Evolutionary conservation across 2,329 filamentous ascomycete genomes (phyloP), one percentile per base, ranked within the genome.

Genomic region (Fulvia fulva): DNA sequence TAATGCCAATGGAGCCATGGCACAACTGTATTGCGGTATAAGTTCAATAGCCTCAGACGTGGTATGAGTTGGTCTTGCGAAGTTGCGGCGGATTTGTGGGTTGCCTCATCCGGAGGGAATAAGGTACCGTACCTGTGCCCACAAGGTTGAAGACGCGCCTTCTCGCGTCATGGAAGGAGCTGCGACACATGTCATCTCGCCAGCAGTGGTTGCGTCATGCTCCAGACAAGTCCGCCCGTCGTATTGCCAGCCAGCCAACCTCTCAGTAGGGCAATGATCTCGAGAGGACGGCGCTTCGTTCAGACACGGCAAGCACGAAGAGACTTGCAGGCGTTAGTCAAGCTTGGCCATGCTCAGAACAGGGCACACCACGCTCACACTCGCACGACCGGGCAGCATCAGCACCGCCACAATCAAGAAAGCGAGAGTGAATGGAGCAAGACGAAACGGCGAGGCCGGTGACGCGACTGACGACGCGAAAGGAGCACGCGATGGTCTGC

Each of bases 1-100:
- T 37, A n/a, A 16, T n/a, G n/a, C n/a, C n/a, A n/a, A n/a, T 5
- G 34, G 46, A 51, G 47, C 54, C 45, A 56, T 51, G 54, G 54
- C 54, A 56, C 50, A 55, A 51, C 25, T 52, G 5, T 37, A 41
- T 19, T 55, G 26, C 19, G 26, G 8, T 19, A 49, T 47, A 34
- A 52, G 32, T 57, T 51, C 49, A 52, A 52, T 57, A 57, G 55
- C 49, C 45, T 44, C 22, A 45, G 55, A 34, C 53, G 23, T 26
- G 25, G 32, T 25, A 37, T 2, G 28, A 22, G 22, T 16, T 51
- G 30, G 49, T 56, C 9, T 37, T 22, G 28, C 55, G 55, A 57
- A 52, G 55, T 52, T 45, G 55, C 55, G 55, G 55, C 55, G 47
- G 19, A 49, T 23, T 26, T 28, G 44, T 22, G 44, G 44, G 9